Evolutionary conservation across 2,329 filamentous ascomycete species (phyloP), one percentile per base, ranked within the genome.

Genomic region (Akanthomyces lecanii): DNA sequence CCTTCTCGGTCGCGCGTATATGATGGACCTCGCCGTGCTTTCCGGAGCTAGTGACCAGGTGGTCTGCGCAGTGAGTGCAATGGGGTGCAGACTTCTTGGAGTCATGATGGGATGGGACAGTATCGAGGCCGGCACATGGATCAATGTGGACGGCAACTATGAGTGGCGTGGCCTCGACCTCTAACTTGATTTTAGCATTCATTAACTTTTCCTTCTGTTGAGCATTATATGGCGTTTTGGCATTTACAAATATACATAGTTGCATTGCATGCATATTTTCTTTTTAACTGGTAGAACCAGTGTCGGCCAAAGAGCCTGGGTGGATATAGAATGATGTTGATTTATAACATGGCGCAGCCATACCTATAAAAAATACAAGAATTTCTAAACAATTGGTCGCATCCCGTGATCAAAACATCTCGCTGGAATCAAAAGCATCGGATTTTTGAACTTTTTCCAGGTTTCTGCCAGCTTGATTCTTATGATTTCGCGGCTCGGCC

Each of bases 41-140:
- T 85, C 87, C 0, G 80, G 82, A 33, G 83, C 85, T 18, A 86
- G 84, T 62, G 91, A 95, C 72, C 82, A 79, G 14, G 81, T 95
- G 8, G 82, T 96, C 1, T 96, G 92, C 70, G 89, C 87, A 3
- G 88, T 93, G 28, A 91, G 88, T 68, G 85, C 87, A 40, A 85
- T 82, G 75, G 85, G 85, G 0, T 96, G 92, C 73, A 83, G 90
- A 25, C 70, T 96, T 60, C 73, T 96, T 65, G 92, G 85, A 2
- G 90, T 96, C 47, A 92, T 96, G 88, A 86, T 95, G 86, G 92
- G 92, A 0, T 93, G 90, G 90, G 88, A 93, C 36, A 85, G 83
- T 5, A 81, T 92, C 65, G 78, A 78, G 40, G 74, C 80, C 21
- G 81, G 80, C 1, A 79, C 81, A 51, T 96, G 91, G 90, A 80